A percentile compares a stretch with the other conserved stretches of the same genome.
phyloP scores from a whole-genome alignment of 768 basidiomycete species.

The Gloeopeniophorella convolvens region DNA sequence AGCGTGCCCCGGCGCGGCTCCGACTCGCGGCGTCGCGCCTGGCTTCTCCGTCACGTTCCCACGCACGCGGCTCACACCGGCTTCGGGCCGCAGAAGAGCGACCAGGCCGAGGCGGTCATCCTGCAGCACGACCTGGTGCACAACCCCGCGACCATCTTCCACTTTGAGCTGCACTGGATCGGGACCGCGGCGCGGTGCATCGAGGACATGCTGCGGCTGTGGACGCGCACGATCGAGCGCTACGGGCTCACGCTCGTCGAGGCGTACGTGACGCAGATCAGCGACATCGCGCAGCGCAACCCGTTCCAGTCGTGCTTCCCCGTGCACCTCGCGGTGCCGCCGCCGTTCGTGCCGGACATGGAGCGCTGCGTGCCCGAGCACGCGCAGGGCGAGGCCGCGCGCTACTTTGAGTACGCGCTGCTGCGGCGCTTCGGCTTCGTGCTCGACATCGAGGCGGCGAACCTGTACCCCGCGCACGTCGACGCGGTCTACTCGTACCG shows the following conservation, averaged over 20 bases:
- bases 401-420: conserved; percentile 79
- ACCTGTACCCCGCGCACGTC: conserved; percentile 71
- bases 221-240: conserved; percentile 77
- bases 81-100: conserved; percentile 55
- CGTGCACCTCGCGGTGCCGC: conserved; percentile 66
- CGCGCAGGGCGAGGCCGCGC: conserved; percentile 42
- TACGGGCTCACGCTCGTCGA: conserved; percentile 92
- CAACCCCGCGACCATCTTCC: conserved; percentile 90
- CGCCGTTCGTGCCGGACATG: conserved; percentile 64
- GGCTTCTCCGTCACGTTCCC: neutral
- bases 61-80: neutral
- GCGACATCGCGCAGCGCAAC: conserved; percentile 77
- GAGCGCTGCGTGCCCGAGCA: conserved; percentile 64
- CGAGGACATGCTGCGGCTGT: conserved; percentile 78
- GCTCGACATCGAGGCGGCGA: conserved; percentile 72
- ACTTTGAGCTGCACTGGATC: conserved; percentile 97
- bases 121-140: conserved; percentile 94
- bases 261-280: conserved; percentile 87
- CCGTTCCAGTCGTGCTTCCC: conserved; percentile 91
- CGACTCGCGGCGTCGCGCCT: no score
- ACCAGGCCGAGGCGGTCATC: conserved; percentile 82
- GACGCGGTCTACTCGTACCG: conserved; percentile 90
- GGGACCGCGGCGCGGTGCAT: conserved; percentile 88
- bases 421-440: conserved; percentile 77
- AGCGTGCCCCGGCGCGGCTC: no score